Evolutionary conservation across 176 grass and related monocot genomes (phyloP).

Genomic region (Urochloa ruziziensis): DNA sequence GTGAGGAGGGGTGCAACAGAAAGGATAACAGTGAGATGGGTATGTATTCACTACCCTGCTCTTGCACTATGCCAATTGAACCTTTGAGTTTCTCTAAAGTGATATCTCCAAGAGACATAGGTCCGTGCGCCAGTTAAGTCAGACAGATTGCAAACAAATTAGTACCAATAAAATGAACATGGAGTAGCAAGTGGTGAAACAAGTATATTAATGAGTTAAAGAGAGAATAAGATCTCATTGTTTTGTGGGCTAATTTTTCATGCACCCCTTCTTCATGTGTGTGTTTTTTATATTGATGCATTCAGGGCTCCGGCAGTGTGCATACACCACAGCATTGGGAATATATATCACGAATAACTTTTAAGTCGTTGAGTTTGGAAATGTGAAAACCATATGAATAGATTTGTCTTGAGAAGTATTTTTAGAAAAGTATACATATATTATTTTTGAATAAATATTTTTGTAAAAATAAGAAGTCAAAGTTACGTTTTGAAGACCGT

Average conservation of each 20-base stretch:
- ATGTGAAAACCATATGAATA: too few species aligned
- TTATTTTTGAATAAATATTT: too few species aligned
- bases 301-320: neutral
- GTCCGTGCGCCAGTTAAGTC: neutral
- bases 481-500: too few species aligned
- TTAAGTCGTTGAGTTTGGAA: too few species aligned
- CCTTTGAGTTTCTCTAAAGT: neutral
- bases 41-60: slow-evolving; percentile 39
- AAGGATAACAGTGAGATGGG: slow-evolving; percentile 93
- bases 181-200: neutral
- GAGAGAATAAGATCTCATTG: neutral
- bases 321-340: neutral
- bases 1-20: slow-evolving; percentile 57
- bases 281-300: neutral
- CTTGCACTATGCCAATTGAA: neutral
- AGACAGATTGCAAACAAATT: neutral
- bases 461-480: too few species aligned
- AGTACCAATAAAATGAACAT: neutral
- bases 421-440: too few species aligned
- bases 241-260: neutral
- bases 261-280: neutral
- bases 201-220: neutral
- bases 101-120: neutral
- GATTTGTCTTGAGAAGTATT: too few species aligned
- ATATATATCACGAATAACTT: too few species aligned